A percentile compares a stretch with the other conserved stretches of the same genome.
Conservation (phyloP, 148 eudicot genomes). For the Limonium bicolor region DNA sequence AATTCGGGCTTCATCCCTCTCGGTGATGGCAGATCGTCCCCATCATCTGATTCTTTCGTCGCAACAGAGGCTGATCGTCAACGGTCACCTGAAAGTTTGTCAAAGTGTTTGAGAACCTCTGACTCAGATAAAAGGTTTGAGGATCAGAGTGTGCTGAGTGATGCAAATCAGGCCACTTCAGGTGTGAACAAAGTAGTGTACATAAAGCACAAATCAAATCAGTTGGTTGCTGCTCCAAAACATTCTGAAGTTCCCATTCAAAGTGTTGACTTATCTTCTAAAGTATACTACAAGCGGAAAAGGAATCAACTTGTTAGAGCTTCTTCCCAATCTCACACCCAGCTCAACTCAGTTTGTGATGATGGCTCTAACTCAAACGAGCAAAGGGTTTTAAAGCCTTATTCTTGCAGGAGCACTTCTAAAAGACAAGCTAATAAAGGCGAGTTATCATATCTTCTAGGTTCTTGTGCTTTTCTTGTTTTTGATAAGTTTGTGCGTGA, state of each 20-base stretch:
- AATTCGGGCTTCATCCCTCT: constrained; percentile 10
- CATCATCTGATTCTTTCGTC: constrained; percentile 14
- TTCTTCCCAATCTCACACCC: constrained; percentile 29
- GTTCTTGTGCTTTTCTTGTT: too few relatives aligned
- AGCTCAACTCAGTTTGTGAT: constrained; percentile 11
- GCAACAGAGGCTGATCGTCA: constrained; percentile 12
- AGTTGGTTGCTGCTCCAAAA: constrained; percentile 61
- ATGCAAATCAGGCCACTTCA: constrained; percentile 21
- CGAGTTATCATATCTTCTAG: constrained; percentile 1
- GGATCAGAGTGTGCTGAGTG: constrained; percentile 25
- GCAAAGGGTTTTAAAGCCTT: constrained; percentile 13
- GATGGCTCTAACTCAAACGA: constrained; percentile 13
- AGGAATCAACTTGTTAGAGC: constrained; percentile 74
- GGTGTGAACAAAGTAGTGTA: constrained; percentile 27
- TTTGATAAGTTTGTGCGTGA: too few relatives aligned
- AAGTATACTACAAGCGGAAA: constrained; percentile 63
- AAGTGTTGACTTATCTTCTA: constrained; percentile 29
- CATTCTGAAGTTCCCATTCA: constrained; percentile 23
- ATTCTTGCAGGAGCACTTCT: constrained; percentile 22
- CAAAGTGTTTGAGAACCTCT: constrained; percentile 15
- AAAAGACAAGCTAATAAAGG: constrained; percentile 38
- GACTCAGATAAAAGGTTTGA: constrained; percentile 19
- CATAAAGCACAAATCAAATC: constrained; percentile 66
- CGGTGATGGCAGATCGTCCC: constrained; percentile 20
- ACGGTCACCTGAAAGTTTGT: constrained; percentile 16